A percentile compares a stretch with the other conserved stretches of the same genome.
These are phyloP conservation scores for Cornus suecica DNA, from an alignment of 148 eudicot species.

Conservation along the genomic window DNA sequence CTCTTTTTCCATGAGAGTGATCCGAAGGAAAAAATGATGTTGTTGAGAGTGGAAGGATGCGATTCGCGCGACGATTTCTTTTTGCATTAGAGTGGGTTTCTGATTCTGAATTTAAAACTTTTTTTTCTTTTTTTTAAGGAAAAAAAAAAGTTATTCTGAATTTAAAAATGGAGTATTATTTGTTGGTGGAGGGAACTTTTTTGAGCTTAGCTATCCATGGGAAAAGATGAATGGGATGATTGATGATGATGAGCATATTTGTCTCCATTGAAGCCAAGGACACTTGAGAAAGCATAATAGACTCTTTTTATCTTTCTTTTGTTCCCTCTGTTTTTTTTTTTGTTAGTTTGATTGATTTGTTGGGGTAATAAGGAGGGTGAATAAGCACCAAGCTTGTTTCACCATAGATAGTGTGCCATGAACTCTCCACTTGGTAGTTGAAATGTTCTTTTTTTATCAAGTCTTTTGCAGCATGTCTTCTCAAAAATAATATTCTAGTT, in stretches of 20 bases:
- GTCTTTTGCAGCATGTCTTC: background rate
- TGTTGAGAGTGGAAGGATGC: slow-evolving; percentile 34
- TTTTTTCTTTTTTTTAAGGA: no score
- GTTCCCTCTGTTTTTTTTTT: slow-evolving; percentile 16
- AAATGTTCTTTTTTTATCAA: slow-evolving; percentile 9
- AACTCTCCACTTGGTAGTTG: slow-evolving; percentile 18
- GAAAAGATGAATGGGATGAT: slow-evolving; percentile 19
- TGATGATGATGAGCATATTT: slow-evolving; percentile 37
- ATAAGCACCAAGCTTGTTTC: slow-evolving; percentile 34
- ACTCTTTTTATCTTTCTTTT: slow-evolving; percentile 19
- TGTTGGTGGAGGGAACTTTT: slow-evolving; percentile 41
- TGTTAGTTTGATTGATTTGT: slow-evolving; percentile 19
- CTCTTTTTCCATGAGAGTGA: slow-evolving; percentile 38
- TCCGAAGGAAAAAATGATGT: slow-evolving; percentile 46
- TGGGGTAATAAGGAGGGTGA: background rate
- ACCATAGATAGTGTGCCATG: slow-evolving; percentile 47
- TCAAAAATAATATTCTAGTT: background rate
- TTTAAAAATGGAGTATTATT: slow-evolving; percentile 18
- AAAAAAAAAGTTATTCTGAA: no score
- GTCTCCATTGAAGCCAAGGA: slow-evolving; percentile 38
- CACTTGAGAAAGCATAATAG: slow-evolving; percentile 28
- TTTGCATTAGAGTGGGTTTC: slow-evolving; percentile 48
- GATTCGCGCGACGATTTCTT: slow-evolving; percentile 26
- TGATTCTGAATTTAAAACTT: slow-evolving; percentile 38
- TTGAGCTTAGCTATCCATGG: slow-evolving; percentile 29